Percentiles rank a stretch among this genome's conserved stretches.
phyloP scores from a whole-genome alignment of 139 green algal species.

The Chlorella sp. region DNA sequence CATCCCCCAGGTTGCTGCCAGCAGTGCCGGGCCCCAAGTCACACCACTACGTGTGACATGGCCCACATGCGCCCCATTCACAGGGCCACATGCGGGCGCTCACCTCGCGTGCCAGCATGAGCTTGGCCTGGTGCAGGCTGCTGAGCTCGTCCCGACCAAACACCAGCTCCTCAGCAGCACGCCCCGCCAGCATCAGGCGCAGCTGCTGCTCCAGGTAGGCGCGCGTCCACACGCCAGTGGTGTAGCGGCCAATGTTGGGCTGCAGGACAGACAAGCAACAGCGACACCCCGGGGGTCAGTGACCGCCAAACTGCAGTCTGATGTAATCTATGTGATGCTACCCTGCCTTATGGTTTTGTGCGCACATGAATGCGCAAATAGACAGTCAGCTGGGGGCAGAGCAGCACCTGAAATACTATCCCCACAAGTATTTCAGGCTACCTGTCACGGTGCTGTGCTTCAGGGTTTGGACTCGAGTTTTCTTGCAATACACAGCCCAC shows the following conservation, averaged over 20 bases:
- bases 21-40: no score
- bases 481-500: neutral
- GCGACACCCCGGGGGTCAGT: neutral
- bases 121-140: constrained; percentile 35
- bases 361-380: no score
- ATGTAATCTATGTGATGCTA: no score
- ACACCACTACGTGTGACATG: no score
- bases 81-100: constrained; percentile 37
- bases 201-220: constrained; percentile 71
- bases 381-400: no score
- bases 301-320: no score
- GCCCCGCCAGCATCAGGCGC: constrained; percentile 58
- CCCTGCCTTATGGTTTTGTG: no score
- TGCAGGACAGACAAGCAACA: constrained; percentile 4
- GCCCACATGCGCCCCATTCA: constrained; percentile 38
- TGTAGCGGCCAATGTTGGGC: constrained; percentile 47
- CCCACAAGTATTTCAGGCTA: no score
- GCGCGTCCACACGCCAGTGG: constrained; percentile 43
- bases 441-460: no score
- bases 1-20: neutral
- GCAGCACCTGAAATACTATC: no score
- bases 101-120: constrained; percentile 45
- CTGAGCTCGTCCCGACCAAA: constrained; percentile 41
- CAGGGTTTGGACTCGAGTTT: no score
- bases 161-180: constrained; percentile 44